Conservation (phyloP, 1,284 basidiomycete species). For the Vanrija pseudolonga region DNA sequence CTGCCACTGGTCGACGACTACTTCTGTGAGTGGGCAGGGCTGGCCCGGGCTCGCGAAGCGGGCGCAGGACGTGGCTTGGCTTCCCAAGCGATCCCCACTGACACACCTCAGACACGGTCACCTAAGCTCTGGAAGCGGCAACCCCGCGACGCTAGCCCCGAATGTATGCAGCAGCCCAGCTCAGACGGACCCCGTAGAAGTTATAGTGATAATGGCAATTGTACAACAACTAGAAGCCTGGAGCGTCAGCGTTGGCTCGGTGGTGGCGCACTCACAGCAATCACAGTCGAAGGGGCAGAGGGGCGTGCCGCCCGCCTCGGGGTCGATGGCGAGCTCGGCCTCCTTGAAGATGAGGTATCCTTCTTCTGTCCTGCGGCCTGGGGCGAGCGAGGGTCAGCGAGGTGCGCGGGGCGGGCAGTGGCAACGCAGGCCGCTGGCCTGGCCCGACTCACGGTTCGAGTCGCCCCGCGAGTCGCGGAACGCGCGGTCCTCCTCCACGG, state of each 20-base stretch:
- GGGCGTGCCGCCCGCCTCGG: constrained; percentile 67
- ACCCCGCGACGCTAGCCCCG: too few relatives aligned
- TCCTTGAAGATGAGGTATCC: constrained; percentile 82
- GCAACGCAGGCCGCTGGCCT: neutral
- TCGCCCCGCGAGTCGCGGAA: constrained; percentile 75
- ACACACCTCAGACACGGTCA: constrained; percentile 15
- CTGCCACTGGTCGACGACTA: constrained; percentile 91
- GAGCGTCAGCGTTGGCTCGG: neutral
- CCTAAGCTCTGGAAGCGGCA: neutral
- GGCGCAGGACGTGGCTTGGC: too few relatives aligned
- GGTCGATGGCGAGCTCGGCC: constrained; percentile 71
- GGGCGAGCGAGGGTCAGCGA: constrained; percentile 9
- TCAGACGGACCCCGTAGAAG: neutral
- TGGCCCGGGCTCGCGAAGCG: too few relatives aligned
- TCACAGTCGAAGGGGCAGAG: constrained; percentile 70
- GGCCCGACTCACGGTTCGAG: constrained; percentile 59
- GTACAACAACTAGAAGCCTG: constrained; percentile 10
- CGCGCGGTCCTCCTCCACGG: constrained; percentile 52
- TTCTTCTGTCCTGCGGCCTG: constrained; percentile 78
- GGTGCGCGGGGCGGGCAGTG: neutral
- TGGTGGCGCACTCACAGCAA: constrained; percentile 61
- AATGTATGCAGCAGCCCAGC: too few relatives aligned
- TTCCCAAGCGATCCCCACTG: too few relatives aligned
- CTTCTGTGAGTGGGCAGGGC: constrained; percentile 67
- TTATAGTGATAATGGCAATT: neutral